Base-by-base conservation (phyloP, 192 early-diverging fungal genomes). In the Backusella macrospora region DNA sequence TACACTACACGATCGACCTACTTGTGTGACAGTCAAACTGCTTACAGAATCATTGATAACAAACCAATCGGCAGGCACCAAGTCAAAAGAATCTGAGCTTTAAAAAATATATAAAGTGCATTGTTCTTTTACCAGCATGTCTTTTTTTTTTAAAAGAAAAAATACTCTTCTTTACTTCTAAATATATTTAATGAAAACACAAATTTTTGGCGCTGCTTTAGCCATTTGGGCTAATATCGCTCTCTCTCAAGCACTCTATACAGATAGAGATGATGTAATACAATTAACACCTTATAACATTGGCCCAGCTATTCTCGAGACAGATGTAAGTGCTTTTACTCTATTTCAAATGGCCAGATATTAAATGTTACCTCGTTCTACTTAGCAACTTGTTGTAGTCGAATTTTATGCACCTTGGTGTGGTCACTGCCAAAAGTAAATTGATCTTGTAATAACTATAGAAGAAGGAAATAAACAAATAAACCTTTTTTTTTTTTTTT, bases 321-420 rank as follows among this genome's bases (percentile, higher is more conserved):
- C 89, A 4, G 84, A 92, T 67, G 91, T 92, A 82, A 52, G 76
- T 72, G 18, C 15, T 40, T 10, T 18, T 38, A 46, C 23, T 37
- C 6, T 5, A 3, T 21, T 45, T 45, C 12, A 15, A 45, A 37
- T 55, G 6, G 12, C 9, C 14, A 14, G 10, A 40, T 5, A 34
- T 14, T 34, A 34, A 34, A 34, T 34, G 0, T 62, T 46, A 39
- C 10, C 43, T 44, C 42, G 62, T 37, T 55, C 65, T 49, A 48
- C 21, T n/a, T 76, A 92, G 86, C 86, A 95, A 76, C 86, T 92
- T 8, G 94, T 93, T 15, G 87, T 95, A 70, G 92, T 94, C 23
- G 95, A 97, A 78, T 99, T 99, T 80, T 98, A 91, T 75, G 97
- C 96, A 12, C 97, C 97, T 37, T 99, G 97, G 94, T 96, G 96